Base-by-base conservation (phyloP, 176 grass and related monocot species). In the Tuctoria greenei region DNA sequence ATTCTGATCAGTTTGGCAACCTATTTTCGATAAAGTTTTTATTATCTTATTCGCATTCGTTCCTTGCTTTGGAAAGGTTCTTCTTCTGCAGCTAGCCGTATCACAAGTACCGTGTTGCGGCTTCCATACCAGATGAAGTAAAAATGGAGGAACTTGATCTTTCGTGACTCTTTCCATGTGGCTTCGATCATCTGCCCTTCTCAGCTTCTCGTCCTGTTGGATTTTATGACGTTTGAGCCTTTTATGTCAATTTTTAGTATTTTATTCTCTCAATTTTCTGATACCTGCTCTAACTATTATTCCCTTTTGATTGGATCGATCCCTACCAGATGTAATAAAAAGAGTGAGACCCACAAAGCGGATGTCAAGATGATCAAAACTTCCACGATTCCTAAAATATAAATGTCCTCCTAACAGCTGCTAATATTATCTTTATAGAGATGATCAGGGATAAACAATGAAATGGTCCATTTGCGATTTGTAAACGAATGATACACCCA, bases 1-100 rank as follows among this genome's bases (percentile, higher is more conserved):
- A 38, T 67, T 47, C 51, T 13, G 15, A 83, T 61, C 72, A 26
- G 52, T 50, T 68, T 3, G 68, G 58, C 58, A 37, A 71, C 80
- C 36, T 67, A 11, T 37, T 67, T 45, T 67, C 15, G 13, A 13
- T 12, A 20, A 36, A 8, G 20, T 10, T 4, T 44, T 46, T 2
- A 2, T 11, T 51, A 51, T 4, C 18, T 40, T 47, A 6, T 63
- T 61, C 49, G 4, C 1, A 25, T 23, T 46, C 10, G 7, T 65
- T 27, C 9, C 21, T 12, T 3, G 16, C 35, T 64, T 23, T 15
- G n/a, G 67, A 71, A 43, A 62, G 54, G 55, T 51, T 80, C 55
- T 7, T 61, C 23, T 26, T 41, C 55, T n/a, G n/a, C n/a, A n/a
- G n/a, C n/a, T n/a, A 39, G 1, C 34, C 35, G 64, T 46, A 36